phyloP scores from a whole-genome alignment of 208 protist species.

The Phytomonas francai region DNA sequence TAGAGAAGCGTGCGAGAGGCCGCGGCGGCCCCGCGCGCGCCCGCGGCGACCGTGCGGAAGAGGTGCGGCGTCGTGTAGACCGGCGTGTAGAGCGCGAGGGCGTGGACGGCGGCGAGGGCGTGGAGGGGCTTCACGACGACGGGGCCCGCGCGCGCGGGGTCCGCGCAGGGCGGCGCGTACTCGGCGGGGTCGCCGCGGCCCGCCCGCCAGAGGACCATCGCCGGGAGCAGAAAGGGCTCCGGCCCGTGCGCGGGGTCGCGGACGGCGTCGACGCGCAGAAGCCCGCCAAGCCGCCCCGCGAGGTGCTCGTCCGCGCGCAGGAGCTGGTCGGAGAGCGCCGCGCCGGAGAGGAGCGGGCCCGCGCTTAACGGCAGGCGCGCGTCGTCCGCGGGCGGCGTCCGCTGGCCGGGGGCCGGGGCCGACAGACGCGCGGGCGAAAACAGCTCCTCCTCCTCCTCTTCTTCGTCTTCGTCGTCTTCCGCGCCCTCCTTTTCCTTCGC shows the following conservation, averaged over 20 bases:
- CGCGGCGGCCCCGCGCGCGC: conserved; percentile 4
- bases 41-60: conserved; percentile 25
- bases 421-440: conserved; percentile 11
- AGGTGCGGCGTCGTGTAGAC: conserved; percentile 65
- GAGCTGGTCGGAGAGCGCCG: conserved; percentile 24
- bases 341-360: conserved; percentile 14
- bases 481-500: not conserved
- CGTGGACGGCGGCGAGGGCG: conserved; percentile 54
- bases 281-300: conserved; percentile 19
- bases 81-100: conserved; percentile 39
- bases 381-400: too few relatives aligned
- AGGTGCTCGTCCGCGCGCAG: conserved; percentile 27
- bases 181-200: conserved; percentile 27
- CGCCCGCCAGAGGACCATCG: conserved; percentile 27
- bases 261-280: conserved; percentile 38
- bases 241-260: conserved; percentile 21
- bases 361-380: conserved; percentile 6
- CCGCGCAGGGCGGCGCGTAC: conserved; percentile 23
- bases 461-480: conserved; percentile 11
- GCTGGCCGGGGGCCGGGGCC: not conserved
- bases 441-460: conserved; percentile 32
- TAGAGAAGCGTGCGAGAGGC: conserved; percentile 45
- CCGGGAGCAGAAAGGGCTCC: conserved; percentile 26
- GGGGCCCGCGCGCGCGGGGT: conserved; percentile 27
- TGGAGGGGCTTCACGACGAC: conserved; percentile 66